Conservation (phyloP, 202 grass and related monocot genomes). For the Saccharum hybrid region DNA sequence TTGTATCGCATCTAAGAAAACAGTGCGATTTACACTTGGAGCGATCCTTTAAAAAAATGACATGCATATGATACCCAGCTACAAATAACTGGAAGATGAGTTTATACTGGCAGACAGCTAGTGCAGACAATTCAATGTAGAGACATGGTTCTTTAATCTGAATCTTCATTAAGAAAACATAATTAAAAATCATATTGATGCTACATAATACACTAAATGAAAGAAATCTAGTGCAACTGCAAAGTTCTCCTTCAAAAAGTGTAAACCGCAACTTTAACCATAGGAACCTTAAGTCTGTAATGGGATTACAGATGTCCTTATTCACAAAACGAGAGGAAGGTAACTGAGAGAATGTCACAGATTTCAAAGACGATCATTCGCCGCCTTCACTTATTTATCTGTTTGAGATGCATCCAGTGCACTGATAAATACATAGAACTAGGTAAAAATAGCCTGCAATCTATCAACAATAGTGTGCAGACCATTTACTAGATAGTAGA, state of each 20-base stretch:
- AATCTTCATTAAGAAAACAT: slow-evolving; percentile 23
- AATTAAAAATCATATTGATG: slow-evolving; percentile 13
- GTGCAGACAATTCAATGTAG: slow-evolving; percentile 14
- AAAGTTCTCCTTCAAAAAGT: not conserved
- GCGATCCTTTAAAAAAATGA: not conserved
- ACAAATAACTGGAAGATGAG: slow-evolving; percentile 23
- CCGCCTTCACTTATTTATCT: not conserved
- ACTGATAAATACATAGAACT: slow-evolving; percentile 20
- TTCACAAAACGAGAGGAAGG: not conserved
- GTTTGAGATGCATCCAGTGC: not conserved
- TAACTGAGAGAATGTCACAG: not conserved
- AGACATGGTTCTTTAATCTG: not conserved
- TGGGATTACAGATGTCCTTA: not conserved
- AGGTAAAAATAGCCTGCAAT: not conserved
- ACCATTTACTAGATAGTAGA: slow-evolving; percentile 10
- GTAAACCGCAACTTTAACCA: not conserved
- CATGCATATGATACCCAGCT: not conserved
- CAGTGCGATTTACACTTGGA: slow-evolving; percentile 8
- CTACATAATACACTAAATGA: not conserved
- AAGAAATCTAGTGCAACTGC: not conserved
- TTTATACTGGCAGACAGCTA: slow-evolving; percentile 17
- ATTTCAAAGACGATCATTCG: not conserved
- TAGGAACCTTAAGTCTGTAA: not conserved
- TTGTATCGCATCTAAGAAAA: not conserved
- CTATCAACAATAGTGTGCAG: slow-evolving; percentile 15